Base-by-base conservation (phyloP, 2,329 filamentous ascomycete species). In the Tolypocladium guangdongense region DNA sequence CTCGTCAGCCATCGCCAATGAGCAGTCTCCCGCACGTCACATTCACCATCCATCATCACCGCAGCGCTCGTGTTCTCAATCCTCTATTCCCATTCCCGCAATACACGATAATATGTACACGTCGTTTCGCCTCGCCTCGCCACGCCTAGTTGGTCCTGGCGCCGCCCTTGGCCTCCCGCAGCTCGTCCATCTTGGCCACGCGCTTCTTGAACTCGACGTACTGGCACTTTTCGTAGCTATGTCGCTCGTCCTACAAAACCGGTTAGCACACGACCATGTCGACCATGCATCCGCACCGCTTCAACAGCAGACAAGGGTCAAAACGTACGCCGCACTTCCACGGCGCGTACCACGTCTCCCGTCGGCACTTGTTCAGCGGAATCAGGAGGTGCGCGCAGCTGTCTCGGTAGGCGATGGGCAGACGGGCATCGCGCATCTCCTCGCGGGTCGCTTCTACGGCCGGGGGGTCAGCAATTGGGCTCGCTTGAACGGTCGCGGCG, bases 131-230 rank as follows among this genome's bases (percentile, higher is more conserved):
- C 8, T 47, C 43, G 30, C 36, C 30, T 53, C 50, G 20, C 45
- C 36, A 37, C 51, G 53, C 54, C 70, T 71, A 96, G 74, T 96
- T 96, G 79, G 88, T 95, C 72, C 92, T 83, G 65, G 81, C 84
- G 57, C 89, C 90, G 55, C 75, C 83, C 81, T 95, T 95, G 56
- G 88, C 84, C 61, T 83, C 91, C 68, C 90, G 82, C 67, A 99
- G 75, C 78, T 99, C 91, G 65, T 97, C 84, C 93, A 99, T 99
- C 84, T 96, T 97, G 67, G 87, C 89, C 60, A 99, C 93, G 55
- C 93, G 85, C 81, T 92, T 90, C 84, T 96, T 96, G 80, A 99
- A 99, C 71, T 97, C 93, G 60, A 88, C 88, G 74, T 99, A 99
- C 68, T 99, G 93, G 82, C 93, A 99, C 73, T 97, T 97, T 71